Conservation (phyloP, 768 basidiomycete genomes). For the Rhizopogon sp. region DNA sequence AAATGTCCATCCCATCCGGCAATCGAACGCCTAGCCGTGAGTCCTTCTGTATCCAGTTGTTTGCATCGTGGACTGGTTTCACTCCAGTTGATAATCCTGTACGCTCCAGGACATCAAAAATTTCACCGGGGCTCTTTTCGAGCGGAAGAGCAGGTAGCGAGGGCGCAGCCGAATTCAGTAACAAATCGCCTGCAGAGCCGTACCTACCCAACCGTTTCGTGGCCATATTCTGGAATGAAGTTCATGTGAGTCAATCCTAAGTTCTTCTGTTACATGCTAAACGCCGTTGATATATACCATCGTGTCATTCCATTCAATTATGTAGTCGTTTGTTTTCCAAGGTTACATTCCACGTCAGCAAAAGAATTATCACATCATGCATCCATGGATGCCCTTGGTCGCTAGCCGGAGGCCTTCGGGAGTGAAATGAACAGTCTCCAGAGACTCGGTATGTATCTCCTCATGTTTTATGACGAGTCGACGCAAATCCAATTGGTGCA, state of each 20-base stretch:
- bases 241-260: background rate
- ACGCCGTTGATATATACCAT: background rate
- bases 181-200: background rate
- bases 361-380: background rate
- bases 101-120: slow-evolving; percentile 25
- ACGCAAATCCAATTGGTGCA: background rate
- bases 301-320: background rate
- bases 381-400: background rate
- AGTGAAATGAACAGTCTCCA: background rate
- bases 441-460: background rate
- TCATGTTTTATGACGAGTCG: background rate
- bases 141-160: slow-evolving; percentile 11
- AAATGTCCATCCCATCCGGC: slow-evolving; percentile 15
- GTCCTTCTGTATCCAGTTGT: slow-evolving; percentile 21
- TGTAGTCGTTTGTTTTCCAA: background rate
- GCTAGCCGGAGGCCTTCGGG: background rate
- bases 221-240: background rate
- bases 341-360: background rate
- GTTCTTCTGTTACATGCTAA: background rate
- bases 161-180: background rate
- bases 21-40: slow-evolving; percentile 16
- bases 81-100: slow-evolving; percentile 25
- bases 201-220: background rate
- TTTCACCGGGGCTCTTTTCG: slow-evolving; percentile 18
- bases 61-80: slow-evolving; percentile 16